Evolutionary conservation across 164 flowering plant species (phyloP).

Genomic region (Paratinospora sagittata): DNA sequence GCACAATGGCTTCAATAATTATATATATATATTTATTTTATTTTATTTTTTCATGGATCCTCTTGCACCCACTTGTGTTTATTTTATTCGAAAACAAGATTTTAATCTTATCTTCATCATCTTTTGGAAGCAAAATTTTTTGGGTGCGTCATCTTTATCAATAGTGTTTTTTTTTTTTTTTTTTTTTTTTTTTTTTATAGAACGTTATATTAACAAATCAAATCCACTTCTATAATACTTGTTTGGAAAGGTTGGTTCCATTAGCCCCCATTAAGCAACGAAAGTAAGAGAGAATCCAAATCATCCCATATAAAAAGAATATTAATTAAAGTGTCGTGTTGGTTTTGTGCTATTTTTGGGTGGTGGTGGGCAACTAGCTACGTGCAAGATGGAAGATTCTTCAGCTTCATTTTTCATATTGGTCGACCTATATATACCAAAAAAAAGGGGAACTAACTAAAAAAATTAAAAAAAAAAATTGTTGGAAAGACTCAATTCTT

Average conservation of each 20-base stretch:
- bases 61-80: conserved; percentile 2
- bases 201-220: not conserved
- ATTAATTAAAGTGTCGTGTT: not conserved
- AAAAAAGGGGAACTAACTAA: too few relatives aligned
- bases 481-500: too few relatives aligned
- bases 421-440: too few relatives aligned
- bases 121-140: not conserved
- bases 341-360: conserved; percentile 1
- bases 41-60: not conserved
- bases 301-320: conserved; percentile 4
- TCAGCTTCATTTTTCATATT: not conserved
- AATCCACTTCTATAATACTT: not conserved
- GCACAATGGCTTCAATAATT: not conserved
- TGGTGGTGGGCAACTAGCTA: conserved; percentile 5
- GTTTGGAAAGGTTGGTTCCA: conserved; percentile 9
- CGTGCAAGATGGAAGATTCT: not conserved
- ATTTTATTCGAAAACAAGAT: not conserved
- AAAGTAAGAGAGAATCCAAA: conserved; percentile 9
- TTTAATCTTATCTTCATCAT: not conserved
- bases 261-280: conserved; percentile 4
- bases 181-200: too few relatives aligned
- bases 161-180: conserved; percentile 1
- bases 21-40: not conserved
- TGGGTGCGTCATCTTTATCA: conserved; percentile 6
- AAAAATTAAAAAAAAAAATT: too few relatives aligned